phyloP scores from a whole-genome alignment of 768 basidiomycete genomes.

The Trametes maxima region DNA sequence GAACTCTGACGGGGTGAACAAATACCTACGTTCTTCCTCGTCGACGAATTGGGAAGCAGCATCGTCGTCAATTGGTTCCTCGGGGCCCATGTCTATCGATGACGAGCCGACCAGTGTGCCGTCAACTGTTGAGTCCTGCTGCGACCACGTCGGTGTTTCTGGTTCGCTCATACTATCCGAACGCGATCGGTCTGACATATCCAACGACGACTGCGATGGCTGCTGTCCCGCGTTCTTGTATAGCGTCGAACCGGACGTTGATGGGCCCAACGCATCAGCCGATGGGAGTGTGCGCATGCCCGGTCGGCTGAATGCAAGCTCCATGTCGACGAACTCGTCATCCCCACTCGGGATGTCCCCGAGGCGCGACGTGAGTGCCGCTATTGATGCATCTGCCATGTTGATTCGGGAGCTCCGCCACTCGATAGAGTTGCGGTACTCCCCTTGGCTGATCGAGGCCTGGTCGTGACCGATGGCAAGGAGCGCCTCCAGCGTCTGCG shows the following conservation, averaged over 20 bases:
- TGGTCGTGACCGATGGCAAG: conserved; percentile 70
- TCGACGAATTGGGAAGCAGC: conserved; percentile 18
- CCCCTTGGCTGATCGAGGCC: conserved; percentile 65
- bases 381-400: conserved; percentile 50
- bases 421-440: conserved; percentile 76
- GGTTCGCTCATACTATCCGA: conserved; percentile 25
- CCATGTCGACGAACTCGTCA: conserved; percentile 41
- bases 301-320: conserved; percentile 28
- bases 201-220: conserved; percentile 34
- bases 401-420: conserved; percentile 77
- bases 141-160: conserved; percentile 23
- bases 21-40: conserved; percentile 29
- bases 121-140: conserved; percentile 8
- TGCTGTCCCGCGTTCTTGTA: conserved; percentile 32
- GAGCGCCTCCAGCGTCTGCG: conserved; percentile 63
- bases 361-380: conserved; percentile 38
- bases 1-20: not conserved
- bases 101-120: conserved; percentile 16
- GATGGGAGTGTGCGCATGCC: conserved; percentile 17
- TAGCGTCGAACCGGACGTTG: conserved; percentile 23
- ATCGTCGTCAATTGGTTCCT: conserved; percentile 18
- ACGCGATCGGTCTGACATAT: conserved; percentile 21
- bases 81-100: conserved; percentile 7
- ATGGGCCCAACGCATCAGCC: not conserved
- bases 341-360: conserved; percentile 44